Base-by-base conservation (phyloP, 371 early-diverging fungal species). In the Apophysomyces sp. region DNA sequence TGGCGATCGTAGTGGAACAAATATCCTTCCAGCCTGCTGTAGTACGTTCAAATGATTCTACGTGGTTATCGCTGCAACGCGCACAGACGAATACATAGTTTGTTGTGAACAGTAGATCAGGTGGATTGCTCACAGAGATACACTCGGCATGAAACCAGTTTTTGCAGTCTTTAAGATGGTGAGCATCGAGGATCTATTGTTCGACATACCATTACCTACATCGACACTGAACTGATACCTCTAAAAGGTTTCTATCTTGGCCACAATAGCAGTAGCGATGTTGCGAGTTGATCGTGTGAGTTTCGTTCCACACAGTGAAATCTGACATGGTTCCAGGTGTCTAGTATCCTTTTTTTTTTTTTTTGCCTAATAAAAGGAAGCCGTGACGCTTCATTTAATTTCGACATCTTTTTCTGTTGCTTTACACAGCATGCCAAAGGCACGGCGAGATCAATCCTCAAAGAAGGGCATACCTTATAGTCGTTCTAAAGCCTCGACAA, bases 1-100 rank as follows among this genome's bases (percentile, higher is more conserved):
- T 88, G 40, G 90, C 89, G 21, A 89, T 81, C 0, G 88, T 79
- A 1, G 87, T 85, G 8, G 84, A 81, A 28, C 85, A 83, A 5
- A 88, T 86, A 60, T 88, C 89, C 64, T 89, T 88, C 90, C 90
- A 89, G 24, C 86, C 84, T 7, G 87, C 88, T 13, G 85, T 80
- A 3, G 84, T 85, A 24, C 88, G 80, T 68, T 88, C 83, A 66
- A 81, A 87, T 24, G 65, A 69, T 52, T 86, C 86, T n/a, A 52
- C 62, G 24, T 68, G 65, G 52, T 63, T 67, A 12, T 68, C 67
- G 16, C 62, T 66, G 60, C 84, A 86, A 13, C 68, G 58, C 12
- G 66, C 71, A 66, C 90, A 89, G 0, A 69, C 58, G 59, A 89
- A 88, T 15, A 73, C 69, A 63, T 89, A 89, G 52, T 89, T 88